Evolutionary conservation across 2,329 filamentous ascomycete species (phyloP), one percentile per base, ranked within the genome.

Genomic region (Stylonectria norvegica): DNA sequence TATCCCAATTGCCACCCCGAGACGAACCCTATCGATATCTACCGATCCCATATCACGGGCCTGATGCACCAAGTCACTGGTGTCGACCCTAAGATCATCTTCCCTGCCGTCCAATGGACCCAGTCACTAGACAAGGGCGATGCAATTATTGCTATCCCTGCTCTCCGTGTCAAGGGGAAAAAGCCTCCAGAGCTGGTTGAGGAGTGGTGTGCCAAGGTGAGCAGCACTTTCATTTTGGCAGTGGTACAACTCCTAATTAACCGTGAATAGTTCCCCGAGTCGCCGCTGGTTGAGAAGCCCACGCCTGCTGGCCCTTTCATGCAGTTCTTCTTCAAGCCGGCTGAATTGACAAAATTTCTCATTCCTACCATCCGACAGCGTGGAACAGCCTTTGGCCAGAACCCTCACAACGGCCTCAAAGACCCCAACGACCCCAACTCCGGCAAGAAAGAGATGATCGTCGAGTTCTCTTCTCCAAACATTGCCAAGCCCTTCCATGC

Each of bases 401-500:
- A 85, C 64, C 68, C 67, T 17, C 70, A 69, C 42, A 63, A 79
- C 22, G 83, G 82, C 6, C 67, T 83, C 23, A 74, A 72, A 49
- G 80, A 89, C 57, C 73, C 76, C 25, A 67, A 71, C 16, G 75
- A 87, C 57, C 73, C 79, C 6, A 73, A 69, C 36, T 70, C 75
- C 43, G 80, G 76, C 47, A 71, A 71, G 54, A 87, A 87, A 72
- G 77, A 75, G 45, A 76, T 81, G 58, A 78, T 93, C 36, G 77
- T 93, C 55, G 87, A 93, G 58, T 93, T 91, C 65, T 89, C 84
- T 6, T 89, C 85, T 6, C 87, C 88, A 36, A 93, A 93, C 62
- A 89, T 93, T 44, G 87, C 87, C 32, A 91, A 91, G 67, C 86
- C 85, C 17, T 89, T 89, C 70, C 85, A 89, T 59, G 85, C 85